Percentiles rank a stretch among this genome's conserved stretches.
These are phyloP conservation scores for Kodamaea fungicola DNA, from an alignment of 1,139 yeast species.

Conservation along the genomic window DNA sequence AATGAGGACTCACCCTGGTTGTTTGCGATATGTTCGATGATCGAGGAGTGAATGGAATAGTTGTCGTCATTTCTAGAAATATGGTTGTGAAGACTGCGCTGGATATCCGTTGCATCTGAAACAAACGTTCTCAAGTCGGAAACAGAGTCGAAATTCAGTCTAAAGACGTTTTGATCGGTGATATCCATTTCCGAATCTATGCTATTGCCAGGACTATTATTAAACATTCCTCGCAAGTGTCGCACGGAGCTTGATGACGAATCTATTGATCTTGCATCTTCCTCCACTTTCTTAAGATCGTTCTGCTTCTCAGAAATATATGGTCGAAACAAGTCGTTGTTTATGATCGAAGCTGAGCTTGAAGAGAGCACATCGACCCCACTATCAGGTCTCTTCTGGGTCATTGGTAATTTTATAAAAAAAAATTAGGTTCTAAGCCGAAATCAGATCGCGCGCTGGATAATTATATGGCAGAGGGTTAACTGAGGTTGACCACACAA, in stretches of 20 bases:
- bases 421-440: too few relatives aligned
- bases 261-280: constrained; percentile 8
- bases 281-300: constrained; percentile 1
- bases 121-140: constrained; percentile 8
- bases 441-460: too few relatives aligned
- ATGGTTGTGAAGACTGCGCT: constrained; percentile 5
- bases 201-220: constrained; percentile 1
- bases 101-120: constrained; percentile 1
- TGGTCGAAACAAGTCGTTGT: constrained; percentile 10
- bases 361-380: constrained; percentile 12
- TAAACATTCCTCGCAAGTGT: constrained; percentile 14
- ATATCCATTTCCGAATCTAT: constrained; percentile 8
- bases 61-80: constrained; percentile 1
- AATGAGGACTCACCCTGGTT: constrained; percentile 6
- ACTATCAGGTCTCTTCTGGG: constrained; percentile 10
- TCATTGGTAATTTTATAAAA: constrained; percentile 4
- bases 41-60: constrained; percentile 25
- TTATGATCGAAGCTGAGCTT: constrained; percentile 11
- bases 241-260: constrained; percentile 14
- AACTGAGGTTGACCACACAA: too few relatives aligned
- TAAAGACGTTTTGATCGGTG: constrained; percentile 10
- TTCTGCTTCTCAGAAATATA: constrained; percentile 3
- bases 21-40: constrained; percentile 22
- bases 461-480: too few relatives aligned
- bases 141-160: constrained; percentile 15